These are phyloP conservation scores for Pichia inconspicua DNA, from an alignment of 1,139 yeast species.

Conservation along the genomic window DNA sequence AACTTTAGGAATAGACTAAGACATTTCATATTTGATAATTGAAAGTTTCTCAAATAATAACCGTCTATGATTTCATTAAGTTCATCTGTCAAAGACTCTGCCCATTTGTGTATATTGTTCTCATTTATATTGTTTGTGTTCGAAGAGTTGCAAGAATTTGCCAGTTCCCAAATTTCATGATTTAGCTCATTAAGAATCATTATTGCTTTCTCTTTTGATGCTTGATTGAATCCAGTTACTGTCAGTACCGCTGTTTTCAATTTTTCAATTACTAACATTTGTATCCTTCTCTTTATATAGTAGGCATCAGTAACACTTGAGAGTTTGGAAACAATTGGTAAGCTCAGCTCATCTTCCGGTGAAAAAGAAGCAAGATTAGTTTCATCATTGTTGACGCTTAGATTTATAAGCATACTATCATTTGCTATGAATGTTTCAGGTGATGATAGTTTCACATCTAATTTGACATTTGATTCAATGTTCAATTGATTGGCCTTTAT, in stretches of 20 bases:
- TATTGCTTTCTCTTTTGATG: constrained; percentile 18
- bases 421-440: constrained; percentile 2
- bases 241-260: constrained; percentile 18
- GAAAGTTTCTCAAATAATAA: constrained; percentile 24
- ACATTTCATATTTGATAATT: constrained; percentile 17
- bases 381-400: constrained; percentile 7
- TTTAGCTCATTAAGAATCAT: constrained; percentile 10
- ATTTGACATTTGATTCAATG: constrained; percentile 1
- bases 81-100: constrained; percentile 15
- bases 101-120: constrained; percentile 20
- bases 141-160: constrained; percentile 18
- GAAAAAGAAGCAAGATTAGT: no score
- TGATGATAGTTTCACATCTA: constrained; percentile 4
- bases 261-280: constrained; percentile 27
- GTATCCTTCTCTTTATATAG: constrained; percentile 31
- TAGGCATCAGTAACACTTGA: constrained; percentile 30
- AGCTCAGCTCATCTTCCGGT: constrained; percentile 4
- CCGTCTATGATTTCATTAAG: constrained; percentile 22
- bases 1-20: constrained; percentile 8
- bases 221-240: constrained; percentile 8
- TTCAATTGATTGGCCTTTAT: constrained; percentile 2
- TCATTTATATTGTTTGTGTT: constrained; percentile 16
- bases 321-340: constrained; percentile 26
- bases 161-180: constrained; percentile 20
- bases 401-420: constrained; percentile 4